These are phyloP conservation scores for Malus sieversii DNA, from an alignment of 306 rosid genomes.

Conservation along the genomic window DNA sequence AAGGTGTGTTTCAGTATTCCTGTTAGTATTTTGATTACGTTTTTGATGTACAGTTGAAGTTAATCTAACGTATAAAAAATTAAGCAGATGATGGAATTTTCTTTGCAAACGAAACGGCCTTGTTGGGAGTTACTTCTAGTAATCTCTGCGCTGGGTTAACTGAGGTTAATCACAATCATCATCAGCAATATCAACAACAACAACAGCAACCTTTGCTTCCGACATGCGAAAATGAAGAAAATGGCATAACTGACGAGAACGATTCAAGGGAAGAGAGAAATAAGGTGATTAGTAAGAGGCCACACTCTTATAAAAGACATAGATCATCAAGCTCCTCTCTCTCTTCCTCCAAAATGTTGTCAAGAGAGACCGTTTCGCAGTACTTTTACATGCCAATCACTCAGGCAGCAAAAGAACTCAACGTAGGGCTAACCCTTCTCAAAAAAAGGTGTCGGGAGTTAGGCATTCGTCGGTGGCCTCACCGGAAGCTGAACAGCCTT, in stretches of 20 bases:
- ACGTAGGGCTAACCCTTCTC: constrained; percentile 67
- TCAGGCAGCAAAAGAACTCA: constrained; percentile 69
- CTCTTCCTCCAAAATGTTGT: constrained; percentile 24
- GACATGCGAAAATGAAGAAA: constrained; percentile 5
- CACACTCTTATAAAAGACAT: constrained; percentile 5
- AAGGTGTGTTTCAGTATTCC: constrained; percentile 22
- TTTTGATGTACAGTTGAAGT: neutral
- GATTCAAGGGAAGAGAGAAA: neutral
- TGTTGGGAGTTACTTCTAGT: constrained; percentile 10
- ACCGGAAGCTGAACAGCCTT: constrained; percentile 74
- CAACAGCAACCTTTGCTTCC: neutral
- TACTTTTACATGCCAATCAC: constrained; percentile 81
- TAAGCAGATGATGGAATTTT: constrained; percentile 27
- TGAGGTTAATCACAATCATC: neutral
- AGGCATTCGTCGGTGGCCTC: constrained; percentile 90
- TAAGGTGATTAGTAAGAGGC: neutral
- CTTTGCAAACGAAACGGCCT: constrained; percentile 1
- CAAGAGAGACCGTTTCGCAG: constrained; percentile 39
- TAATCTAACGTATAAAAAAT: neutral
- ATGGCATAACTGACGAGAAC: neutral
- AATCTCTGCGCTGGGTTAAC: constrained; percentile 18
- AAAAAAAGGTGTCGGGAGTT: constrained; percentile 81
- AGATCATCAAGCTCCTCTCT: neutral
- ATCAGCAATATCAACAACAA: neutral
- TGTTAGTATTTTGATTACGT: neutral